A percentile compares a stretch with the other conserved stretches of the same genome.
These are phyloP conservation scores for Neonectria neomacrospora DNA, from an alignment of 2,329 filamentous ascomycete species.

Conservation along the genomic window DNA sequence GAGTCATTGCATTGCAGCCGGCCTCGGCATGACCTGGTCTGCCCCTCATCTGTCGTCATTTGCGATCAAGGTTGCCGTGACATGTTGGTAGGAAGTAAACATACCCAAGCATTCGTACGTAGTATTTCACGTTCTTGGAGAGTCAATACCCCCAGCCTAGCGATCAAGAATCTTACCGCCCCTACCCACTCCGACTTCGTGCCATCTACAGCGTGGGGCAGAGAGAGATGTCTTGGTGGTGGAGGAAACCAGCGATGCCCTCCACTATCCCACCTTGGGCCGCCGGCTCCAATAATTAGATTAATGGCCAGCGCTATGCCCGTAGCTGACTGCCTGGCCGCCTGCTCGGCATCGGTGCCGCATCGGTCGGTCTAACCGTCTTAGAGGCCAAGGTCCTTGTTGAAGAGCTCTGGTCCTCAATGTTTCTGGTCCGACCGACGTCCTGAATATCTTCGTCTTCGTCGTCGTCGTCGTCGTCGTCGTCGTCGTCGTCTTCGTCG, in stretches of 20 bases:
- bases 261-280: constrained; percentile 28
- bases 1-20: background rate
- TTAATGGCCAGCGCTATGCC: constrained; percentile 31
- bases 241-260: constrained; percentile 7
- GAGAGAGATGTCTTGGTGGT: constrained; percentile 3
- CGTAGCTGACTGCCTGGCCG: constrained; percentile 9
- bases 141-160: constrained; percentile 1
- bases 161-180: constrained; percentile 16
- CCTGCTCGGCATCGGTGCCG: constrained; percentile 35
- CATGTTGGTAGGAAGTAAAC: background rate
- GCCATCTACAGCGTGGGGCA: constrained; percentile 18
- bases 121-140: background rate
- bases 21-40: background rate
- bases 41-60: background rate
- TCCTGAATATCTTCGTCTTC: background rate
- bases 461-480: background rate
- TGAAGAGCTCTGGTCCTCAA: constrained; percentile 3
- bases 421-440: background rate
- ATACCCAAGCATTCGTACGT: background rate
- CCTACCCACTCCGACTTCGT: constrained; percentile 14
- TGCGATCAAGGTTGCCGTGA: background rate
- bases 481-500: background rate
- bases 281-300: constrained; percentile 16
- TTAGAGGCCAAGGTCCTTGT: constrained; percentile 15
- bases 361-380: constrained; percentile 33